Percentiles rank a stretch among this genome's conserved stretches.
Conservation (phyloP, 139 green algal species). For the Chlamydomonas incerta region DNA sequence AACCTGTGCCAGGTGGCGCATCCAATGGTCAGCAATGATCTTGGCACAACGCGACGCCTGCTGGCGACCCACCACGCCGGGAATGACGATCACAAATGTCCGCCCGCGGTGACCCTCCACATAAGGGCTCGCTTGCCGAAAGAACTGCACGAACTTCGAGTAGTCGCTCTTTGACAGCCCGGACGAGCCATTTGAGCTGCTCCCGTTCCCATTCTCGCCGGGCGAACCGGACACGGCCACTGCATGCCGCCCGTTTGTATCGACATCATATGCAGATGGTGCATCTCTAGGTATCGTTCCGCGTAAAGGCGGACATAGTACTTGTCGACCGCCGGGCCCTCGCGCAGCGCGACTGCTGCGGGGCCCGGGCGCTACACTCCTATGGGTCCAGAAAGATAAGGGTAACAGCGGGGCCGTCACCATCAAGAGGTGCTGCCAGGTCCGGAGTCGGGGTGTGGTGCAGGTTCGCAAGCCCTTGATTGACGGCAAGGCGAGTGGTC, state of each 20-base stretch:
- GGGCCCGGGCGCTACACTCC: no score
- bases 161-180: constrained; percentile 57
- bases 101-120: constrained; percentile 87
- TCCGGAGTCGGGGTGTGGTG: background rate
- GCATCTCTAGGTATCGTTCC: background rate
- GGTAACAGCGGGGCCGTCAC: constrained; percentile 2
- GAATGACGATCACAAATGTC: constrained; percentile 93
- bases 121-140: constrained; percentile 89
- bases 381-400: no score
- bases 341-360: no score
- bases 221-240: background rate
- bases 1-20: constrained; percentile 45
- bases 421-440: constrained; percentile 16
- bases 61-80: constrained; percentile 58
- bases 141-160: constrained; percentile 78
- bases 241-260: background rate
- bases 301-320: background rate
- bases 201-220: constrained; percentile 1
- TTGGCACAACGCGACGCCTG: background rate
- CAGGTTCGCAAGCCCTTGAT: background rate
- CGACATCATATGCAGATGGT: background rate
- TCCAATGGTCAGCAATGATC: background rate
- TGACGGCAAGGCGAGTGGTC: no score
- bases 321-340: no score
- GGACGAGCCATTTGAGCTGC: background rate